These are phyloP conservation scores for Voacanga thouarsii DNA, from an alignment of 257 asterid genomes.

Conservation along the genomic window DNA sequence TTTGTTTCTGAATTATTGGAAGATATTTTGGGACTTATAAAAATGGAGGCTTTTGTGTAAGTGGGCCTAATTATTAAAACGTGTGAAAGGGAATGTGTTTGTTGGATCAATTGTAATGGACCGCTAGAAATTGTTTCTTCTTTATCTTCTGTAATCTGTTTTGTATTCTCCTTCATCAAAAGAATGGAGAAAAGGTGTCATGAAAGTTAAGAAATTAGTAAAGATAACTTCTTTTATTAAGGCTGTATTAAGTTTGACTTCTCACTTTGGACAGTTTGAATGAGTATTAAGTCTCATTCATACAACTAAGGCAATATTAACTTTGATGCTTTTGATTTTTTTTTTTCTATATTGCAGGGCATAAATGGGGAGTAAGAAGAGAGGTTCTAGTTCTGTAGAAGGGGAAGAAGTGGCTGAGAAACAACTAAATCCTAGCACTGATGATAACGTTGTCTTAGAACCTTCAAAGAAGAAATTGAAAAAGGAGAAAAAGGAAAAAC, in stretches of 20 bases:
- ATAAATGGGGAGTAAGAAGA: conserved; percentile 62
- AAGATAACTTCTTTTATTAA: background rate
- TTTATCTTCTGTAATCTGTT: background rate
- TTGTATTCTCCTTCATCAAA: background rate
- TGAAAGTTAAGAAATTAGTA: background rate
- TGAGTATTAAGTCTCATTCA: too few species aligned
- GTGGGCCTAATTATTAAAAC: background rate
- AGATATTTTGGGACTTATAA: background rate
- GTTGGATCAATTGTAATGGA: background rate
- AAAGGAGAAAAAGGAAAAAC: conserved; percentile 47
- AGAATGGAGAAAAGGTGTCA: background rate
- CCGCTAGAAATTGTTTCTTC: background rate
- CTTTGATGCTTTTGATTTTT: background rate
- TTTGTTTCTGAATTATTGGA: background rate
- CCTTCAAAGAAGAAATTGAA: conserved; percentile 55
- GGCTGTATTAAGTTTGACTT: background rate
- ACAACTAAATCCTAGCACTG: conserved; percentile 18
- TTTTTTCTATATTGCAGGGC: background rate
- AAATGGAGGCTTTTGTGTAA: background rate
- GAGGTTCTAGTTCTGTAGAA: conserved; percentile 40
- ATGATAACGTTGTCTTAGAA: conserved; percentile 36
- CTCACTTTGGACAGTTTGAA: background rate
- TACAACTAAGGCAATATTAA: too few species aligned
- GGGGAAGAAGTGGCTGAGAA: conserved; percentile 28
- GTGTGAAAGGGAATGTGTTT: background rate